A percentile compares a stretch with the other conserved stretches of the same genome.
phyloP scores from a whole-genome alignment of 768 basidiomycete genomes.

The Tremella mesenterica region DNA sequence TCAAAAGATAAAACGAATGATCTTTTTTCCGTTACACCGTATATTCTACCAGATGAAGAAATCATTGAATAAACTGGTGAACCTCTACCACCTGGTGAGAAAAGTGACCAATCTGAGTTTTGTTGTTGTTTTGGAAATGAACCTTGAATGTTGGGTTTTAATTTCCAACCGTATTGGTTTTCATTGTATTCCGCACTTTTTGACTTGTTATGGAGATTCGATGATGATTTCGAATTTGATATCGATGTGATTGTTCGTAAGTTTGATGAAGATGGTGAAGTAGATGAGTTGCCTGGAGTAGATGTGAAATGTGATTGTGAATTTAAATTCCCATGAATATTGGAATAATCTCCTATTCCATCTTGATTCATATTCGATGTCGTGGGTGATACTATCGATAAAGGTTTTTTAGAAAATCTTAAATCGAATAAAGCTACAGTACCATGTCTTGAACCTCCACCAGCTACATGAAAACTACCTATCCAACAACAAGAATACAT shows the following conservation, averaged over 20 bases:
- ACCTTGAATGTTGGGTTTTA: too few relatives aligned
- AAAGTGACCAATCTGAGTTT: constrained; percentile 27
- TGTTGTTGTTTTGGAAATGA: too few relatives aligned
- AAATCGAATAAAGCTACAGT: constrained; percentile 31
- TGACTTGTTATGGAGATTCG: too few relatives aligned
- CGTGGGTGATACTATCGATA: not conserved
- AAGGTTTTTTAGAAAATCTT: constrained; percentile 13
- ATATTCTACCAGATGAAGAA: constrained; percentile 28
- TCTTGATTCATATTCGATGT: too few relatives aligned
- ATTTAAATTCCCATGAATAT: too few relatives aligned
- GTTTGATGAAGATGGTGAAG: too few relatives aligned
- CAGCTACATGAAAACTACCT: constrained; percentile 25
- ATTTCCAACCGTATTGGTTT: too few relatives aligned
- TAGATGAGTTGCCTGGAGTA: not conserved
- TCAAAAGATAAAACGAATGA: constrained; percentile 32
- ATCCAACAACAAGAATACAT: constrained; percentile 27
- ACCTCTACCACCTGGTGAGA: constrained; percentile 34
- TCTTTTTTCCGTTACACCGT: constrained; percentile 30
- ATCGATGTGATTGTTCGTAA: too few relatives aligned
- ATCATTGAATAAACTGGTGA: constrained; percentile 32
- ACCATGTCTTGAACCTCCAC: constrained; percentile 33
- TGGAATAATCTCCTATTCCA: too few relatives aligned
- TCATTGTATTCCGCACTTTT: too few relatives aligned
- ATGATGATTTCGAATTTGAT: too few relatives aligned
- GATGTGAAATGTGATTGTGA: too few relatives aligned